phyloP scores from a whole-genome alignment of 75 land plant genomes.

The Chamaecyparis obtusa region DNA sequence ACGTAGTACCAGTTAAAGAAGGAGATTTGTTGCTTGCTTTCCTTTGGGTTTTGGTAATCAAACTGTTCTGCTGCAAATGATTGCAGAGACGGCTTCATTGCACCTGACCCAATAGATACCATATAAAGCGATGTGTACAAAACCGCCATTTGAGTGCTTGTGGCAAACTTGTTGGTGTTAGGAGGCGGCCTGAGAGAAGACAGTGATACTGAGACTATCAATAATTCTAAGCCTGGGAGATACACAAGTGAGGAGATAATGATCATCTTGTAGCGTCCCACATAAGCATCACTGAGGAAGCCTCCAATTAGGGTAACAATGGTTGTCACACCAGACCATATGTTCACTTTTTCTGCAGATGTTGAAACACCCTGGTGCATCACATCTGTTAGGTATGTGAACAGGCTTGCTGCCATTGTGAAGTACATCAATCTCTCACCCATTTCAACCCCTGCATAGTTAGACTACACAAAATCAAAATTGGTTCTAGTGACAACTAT shows the following conservation, averaged over 20 bases:
- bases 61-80: background rate
- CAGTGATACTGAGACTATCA: background rate
- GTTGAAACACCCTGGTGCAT: slow-evolving; percentile 16
- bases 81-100: background rate
- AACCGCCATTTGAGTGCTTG: background rate
- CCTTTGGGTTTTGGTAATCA: background rate
- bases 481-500: background rate
- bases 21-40: background rate
- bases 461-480: background rate
- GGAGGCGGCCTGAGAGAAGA: background rate
- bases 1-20: background rate
- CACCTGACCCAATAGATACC: background rate
- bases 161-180: background rate
- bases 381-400: slow-evolving; percentile 20
- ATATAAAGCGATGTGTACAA: background rate
- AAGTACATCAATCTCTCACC: slow-evolving; percentile 23
- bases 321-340: slow-evolving; percentile 20
- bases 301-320: slow-evolving; percentile 21
- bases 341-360: slow-evolving; percentile 19
- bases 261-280: slow-evolving; percentile 21
- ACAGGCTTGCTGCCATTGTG: slow-evolving; percentile 18
- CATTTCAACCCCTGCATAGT: slow-evolving; percentile 21
- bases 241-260: slow-evolving; percentile 22
- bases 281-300: slow-evolving; percentile 19
- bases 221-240: slow-evolving; percentile 4